Evolutionary conservation across 1,284 basidiomycete genomes (phyloP).

Genomic region (Leccinum pachyderme): DNA sequence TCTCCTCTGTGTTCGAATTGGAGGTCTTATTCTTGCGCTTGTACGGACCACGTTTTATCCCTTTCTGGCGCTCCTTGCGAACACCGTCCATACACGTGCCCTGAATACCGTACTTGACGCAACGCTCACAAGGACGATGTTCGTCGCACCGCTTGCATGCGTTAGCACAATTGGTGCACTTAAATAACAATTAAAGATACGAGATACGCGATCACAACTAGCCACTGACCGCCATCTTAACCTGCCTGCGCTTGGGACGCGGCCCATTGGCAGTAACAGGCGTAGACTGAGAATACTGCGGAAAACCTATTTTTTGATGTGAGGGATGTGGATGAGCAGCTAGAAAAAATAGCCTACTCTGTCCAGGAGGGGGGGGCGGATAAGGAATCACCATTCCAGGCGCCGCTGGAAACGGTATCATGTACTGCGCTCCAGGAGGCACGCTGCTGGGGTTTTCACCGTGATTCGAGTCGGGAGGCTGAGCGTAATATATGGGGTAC

Average conservation of each 20-base stretch:
- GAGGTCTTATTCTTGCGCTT: conserved; percentile 64
- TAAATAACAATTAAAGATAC: conserved; percentile 4
- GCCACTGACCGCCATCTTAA: conserved; percentile 78
- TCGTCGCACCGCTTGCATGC: conserved; percentile 89
- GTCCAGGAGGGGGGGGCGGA: conserved; percentile 39
- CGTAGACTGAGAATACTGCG: conserved; percentile 30
- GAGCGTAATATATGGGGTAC: conserved; percentile 35
- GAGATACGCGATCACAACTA: neutral
- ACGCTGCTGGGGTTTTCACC: conserved; percentile 46
- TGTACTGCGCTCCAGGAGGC: conserved; percentile 47
- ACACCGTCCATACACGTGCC: conserved; percentile 71
- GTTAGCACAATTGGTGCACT: conserved; percentile 81
- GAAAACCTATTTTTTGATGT: conserved; percentile 33
- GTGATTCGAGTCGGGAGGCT: conserved; percentile 27
- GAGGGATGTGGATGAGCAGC: conserved; percentile 7
- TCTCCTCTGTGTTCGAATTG: conserved; percentile 16
- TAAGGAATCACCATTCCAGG: conserved; percentile 69
- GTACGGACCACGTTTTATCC: conserved; percentile 84
- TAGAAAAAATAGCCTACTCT: conserved; percentile 38
- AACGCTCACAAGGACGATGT: conserved; percentile 74
- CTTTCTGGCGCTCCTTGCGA: conserved; percentile 82
- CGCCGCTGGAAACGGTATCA: conserved; percentile 50
- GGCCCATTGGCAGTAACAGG: conserved; percentile 26
- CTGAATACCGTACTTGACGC: conserved; percentile 74
- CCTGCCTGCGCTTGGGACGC: conserved; percentile 76